phyloP scores from a whole-genome alignment of 257 asterid species.

The Ballota nigra region DNA sequence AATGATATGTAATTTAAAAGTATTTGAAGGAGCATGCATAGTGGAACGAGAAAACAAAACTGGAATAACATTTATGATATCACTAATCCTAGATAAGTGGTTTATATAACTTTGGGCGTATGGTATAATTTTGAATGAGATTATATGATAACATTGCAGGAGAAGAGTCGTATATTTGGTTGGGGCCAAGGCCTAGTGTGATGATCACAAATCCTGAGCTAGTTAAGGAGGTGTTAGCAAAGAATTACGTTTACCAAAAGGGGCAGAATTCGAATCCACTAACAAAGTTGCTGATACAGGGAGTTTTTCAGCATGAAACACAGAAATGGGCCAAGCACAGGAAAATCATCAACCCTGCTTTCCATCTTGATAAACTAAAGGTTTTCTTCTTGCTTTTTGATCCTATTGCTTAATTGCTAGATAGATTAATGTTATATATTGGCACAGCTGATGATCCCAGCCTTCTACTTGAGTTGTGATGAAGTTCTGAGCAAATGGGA shows the following conservation, averaged over 20 bases:
- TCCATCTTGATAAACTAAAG: conserved; percentile 50
- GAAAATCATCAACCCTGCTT: conserved; percentile 49
- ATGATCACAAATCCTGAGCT: conserved; percentile 38
- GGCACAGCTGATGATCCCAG: conserved; percentile 19
- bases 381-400: conserved; percentile 10
- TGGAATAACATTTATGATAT: no score
- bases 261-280: conserved; percentile 28
- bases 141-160: no score
- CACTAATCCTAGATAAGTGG: no score
- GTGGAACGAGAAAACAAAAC: no score
- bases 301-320: conserved; percentile 34
- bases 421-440: no score
- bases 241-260: conserved; percentile 34
- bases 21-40: no score
- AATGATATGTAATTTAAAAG: no score
- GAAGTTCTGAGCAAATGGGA: conserved; percentile 13
- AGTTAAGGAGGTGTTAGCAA: conserved; percentile 41
- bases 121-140: no score
- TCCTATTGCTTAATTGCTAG: no score
- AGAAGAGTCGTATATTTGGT: conserved; percentile 37
- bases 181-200: conserved; percentile 38
- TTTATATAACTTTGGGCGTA: no score
- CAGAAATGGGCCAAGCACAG: conserved; percentile 56
- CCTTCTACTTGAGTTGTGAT: conserved; percentile 6
- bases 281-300: conserved; percentile 28